Evolutionary conservation across 495 filamentous ascomycete species (phyloP), one percentile per base, ranked within the genome.

Genomic region (Penicillium paxilli): DNA sequence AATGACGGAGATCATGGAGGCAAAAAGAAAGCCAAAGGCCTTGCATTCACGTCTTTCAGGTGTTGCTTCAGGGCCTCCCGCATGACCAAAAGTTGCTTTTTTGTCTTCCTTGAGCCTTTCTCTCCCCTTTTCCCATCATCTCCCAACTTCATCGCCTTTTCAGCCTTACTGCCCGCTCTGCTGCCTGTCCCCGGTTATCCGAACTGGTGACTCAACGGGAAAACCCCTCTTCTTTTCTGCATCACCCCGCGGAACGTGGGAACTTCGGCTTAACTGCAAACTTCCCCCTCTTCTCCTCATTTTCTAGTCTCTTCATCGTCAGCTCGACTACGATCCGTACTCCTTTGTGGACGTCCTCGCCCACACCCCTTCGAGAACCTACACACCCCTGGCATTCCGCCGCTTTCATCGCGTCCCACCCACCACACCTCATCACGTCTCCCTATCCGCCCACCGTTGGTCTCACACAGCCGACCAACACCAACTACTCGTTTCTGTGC

Each of bases 241-340:
- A 44, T 22, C 63, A 60, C 63, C 63, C 63, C 63, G 57, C 63
- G 60, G 28, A 64, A 58, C 60, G 57, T 60, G 60, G 57, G 49
- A 33, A 42, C 32, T 28, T 37, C 51, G 44, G 41, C 38, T 42
- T 33, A 38, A 40, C 45, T 28, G 32, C 23, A 32, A 41, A 42
- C 41, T 23, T 51, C 28, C 11, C 32, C 44, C 44, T 49, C 38
- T 32, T 55, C 57, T 54, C 32, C 44, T 51, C 60, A 38, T 59
- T 56, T 45, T 35, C 47, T 44, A 35, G 11, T 12, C 19, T 46
- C 42, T 32, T 14, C 11, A 26, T 54, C 40, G 32, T 8, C 5
- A 28, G 10, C 32, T 44, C 38, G 47, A 44, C 32, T 49, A 5
- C 20, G 40, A 42, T 42, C n/a, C 17, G 20, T 42, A 26, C n/a